These are phyloP conservation scores for Hanseniaspora jakobsenii DNA, from an alignment of 805 yeast genomes.

Conservation along the genomic window DNA sequence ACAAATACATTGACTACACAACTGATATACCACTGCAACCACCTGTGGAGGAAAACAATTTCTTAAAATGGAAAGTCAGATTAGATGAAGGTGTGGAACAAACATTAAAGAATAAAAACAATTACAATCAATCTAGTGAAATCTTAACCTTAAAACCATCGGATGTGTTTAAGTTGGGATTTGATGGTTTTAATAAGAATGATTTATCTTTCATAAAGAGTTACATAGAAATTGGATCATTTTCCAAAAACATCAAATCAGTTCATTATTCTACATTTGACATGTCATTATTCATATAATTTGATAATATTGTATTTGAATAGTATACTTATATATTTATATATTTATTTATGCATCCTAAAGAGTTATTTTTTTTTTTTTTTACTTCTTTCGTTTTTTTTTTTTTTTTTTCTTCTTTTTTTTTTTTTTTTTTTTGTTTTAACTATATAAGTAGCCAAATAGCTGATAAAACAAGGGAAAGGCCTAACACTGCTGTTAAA, in stretches of 20 bases:
- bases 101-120: not conserved
- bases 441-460: constrained; percentile 34
- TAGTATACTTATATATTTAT: not conserved
- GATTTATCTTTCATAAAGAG: constrained; percentile 23
- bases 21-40: constrained; percentile 14
- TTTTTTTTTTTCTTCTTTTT: too few species aligned
- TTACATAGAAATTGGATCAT: constrained; percentile 12
- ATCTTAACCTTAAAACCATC: constrained; percentile 18
- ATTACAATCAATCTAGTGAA: not conserved
- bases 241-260: not conserved
- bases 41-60: constrained; percentile 12
- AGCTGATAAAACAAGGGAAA: constrained; percentile 33
- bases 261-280: constrained; percentile 11
- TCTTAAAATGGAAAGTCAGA: constrained; percentile 1
- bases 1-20: constrained; percentile 4
- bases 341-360: not conserved
- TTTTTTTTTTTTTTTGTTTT: too few species aligned
- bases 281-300: too few species aligned
- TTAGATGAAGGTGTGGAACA: constrained; percentile 1
- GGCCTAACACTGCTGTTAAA: constrained; percentile 46
- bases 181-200: constrained; percentile 28
- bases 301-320: constrained; percentile 10
- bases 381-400: too few species aligned
- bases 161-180: constrained; percentile 20
- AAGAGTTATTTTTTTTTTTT: too few species aligned